Evolutionary conservation across 2,329 filamentous ascomycete species (phyloP).

Genomic region (Dactylellina sp.): DNA sequence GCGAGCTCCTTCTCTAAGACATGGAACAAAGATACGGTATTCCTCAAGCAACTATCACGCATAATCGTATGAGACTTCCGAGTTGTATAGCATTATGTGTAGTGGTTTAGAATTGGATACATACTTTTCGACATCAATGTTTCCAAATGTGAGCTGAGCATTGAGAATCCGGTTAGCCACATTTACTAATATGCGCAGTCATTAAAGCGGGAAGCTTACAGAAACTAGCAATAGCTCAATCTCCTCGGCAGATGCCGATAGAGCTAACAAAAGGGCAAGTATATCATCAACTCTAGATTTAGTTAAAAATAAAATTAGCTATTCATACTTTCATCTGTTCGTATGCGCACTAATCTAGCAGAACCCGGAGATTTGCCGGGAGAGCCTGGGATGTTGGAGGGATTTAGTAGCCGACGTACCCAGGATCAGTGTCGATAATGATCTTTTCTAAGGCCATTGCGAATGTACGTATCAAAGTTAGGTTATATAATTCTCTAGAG

Average conservation of each 20-base stretch:
- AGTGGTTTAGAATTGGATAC: conserved; percentile 50
- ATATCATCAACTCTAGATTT: conserved; percentile 86
- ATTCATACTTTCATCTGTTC: background rate
- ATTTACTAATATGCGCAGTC: background rate
- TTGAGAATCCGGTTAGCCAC: background rate
- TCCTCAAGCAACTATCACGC: conserved; percentile 78
- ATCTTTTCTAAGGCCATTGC: conserved; percentile 77
- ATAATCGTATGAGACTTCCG: background rate
- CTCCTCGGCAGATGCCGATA: conserved; percentile 84
- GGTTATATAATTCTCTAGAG: background rate
- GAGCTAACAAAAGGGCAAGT: conserved; percentile 85
- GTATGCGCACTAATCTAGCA: conserved; percentile 5
- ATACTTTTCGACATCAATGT: conserved; percentile 85
- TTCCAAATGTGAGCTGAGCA: conserved; percentile 80
- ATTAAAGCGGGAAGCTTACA: conserved; percentile 11
- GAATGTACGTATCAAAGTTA: background rate
- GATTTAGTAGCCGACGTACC: conserved; percentile 62
- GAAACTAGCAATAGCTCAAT: conserved; percentile 87
- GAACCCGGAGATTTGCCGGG: background rate
- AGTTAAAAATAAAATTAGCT: conserved; percentile 37
- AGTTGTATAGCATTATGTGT: background rate
- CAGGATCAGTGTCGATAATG: conserved; percentile 95
- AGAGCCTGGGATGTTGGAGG: background rate
- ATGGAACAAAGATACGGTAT: conserved; percentile 90
- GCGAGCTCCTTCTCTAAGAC: conserved; percentile 87